Percentiles rank a stretch among this genome's conserved stretches.
Evolutionary conservation across 768 basidiomycete species (phyloP).

Genomic region (button mushroom (Agaricus bisporus)): DNA sequence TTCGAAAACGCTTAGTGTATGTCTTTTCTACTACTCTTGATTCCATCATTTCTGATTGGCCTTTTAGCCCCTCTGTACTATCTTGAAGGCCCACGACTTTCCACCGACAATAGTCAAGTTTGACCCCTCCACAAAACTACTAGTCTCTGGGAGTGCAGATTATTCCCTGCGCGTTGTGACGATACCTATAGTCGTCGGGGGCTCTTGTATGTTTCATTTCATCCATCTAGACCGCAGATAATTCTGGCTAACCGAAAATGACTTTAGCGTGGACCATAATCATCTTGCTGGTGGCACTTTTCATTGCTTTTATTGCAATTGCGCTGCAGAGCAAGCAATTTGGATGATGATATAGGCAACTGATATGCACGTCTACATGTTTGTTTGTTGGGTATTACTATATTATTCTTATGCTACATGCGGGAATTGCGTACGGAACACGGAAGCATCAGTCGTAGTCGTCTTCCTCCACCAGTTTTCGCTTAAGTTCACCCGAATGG

Average conservation of each 20-base stretch:
- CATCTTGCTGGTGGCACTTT: conserved; percentile 34
- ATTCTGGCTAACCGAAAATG: conserved; percentile 8
- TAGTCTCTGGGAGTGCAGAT: conserved; percentile 90
- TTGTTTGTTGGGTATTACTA: too few species aligned
- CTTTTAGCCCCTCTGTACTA: conserved; percentile 75
- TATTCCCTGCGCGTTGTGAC: conserved; percentile 73
- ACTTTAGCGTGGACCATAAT: conserved; percentile 32
- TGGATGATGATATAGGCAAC: neutral
- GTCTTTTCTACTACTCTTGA: conserved; percentile 16
- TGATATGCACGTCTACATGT: neutral
- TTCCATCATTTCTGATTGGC: neutral
- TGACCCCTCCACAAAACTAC: conserved; percentile 71
- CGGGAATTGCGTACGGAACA: conserved; percentile 2
- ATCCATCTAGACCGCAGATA: neutral
- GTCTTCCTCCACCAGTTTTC: conserved; percentile 81
- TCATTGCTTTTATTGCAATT: conserved; percentile 38
- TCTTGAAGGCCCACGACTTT: conserved; percentile 93
- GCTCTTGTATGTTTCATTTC: conserved; percentile 41
- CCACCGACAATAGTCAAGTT: conserved; percentile 87
- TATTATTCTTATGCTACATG: conserved; percentile 14
- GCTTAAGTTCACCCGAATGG: conserved; percentile 58
- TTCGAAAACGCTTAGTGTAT: conserved; percentile 67
- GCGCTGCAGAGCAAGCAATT: conserved; percentile 23
- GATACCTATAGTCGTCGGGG: conserved; percentile 30
- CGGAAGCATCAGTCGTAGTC: conserved; percentile 60